phyloP scores from a whole-genome alignment of 169 alveolate species.

The Perkinsus marinus region DNA sequence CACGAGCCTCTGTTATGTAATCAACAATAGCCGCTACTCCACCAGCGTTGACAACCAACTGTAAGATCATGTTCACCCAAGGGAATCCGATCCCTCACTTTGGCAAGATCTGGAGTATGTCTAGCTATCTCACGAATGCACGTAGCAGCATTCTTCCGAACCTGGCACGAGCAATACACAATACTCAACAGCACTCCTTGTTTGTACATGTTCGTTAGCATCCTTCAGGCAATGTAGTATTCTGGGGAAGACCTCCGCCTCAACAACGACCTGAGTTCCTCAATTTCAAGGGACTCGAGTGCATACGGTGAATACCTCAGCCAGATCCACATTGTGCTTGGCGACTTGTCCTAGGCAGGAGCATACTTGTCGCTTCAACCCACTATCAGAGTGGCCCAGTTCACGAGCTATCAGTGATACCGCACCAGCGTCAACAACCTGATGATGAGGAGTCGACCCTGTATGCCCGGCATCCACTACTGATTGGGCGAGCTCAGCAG shows the following conservation, averaged over 20 bases:
- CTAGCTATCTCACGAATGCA: constrained; percentile 81
- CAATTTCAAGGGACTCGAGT: neutral
- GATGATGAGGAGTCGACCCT: neutral
- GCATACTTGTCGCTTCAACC: constrained; percentile 75
- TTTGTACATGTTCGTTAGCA: constrained; percentile 43
- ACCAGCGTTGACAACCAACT: constrained; percentile 36
- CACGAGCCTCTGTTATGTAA: constrained; percentile 72
- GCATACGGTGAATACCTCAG: constrained; percentile 45
- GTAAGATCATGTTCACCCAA: neutral
- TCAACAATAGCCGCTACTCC: constrained; percentile 85
- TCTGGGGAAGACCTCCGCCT: constrained; percentile 78
- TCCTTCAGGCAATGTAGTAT: constrained; percentile 72
- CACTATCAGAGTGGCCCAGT: constrained; percentile 68
- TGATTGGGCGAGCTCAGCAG: constrained; percentile 54
- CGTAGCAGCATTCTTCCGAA: constrained; percentile 79
- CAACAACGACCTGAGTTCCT: constrained; percentile 45
- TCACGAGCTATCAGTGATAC: constrained; percentile 47
- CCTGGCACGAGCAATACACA: neutral
- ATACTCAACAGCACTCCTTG: neutral
- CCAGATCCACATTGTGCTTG: constrained; percentile 80
- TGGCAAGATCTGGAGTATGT: constrained; percentile 69
- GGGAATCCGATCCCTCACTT: constrained; percentile 47
- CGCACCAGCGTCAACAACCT: constrained; percentile 33
- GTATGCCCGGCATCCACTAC: constrained; percentile 3
- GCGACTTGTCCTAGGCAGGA: constrained; percentile 81